Evolutionary conservation across 2,329 filamentous ascomycete species (phyloP), one percentile per base, ranked within the genome.

Genomic region (Elsinoe fawcettii): DNA sequence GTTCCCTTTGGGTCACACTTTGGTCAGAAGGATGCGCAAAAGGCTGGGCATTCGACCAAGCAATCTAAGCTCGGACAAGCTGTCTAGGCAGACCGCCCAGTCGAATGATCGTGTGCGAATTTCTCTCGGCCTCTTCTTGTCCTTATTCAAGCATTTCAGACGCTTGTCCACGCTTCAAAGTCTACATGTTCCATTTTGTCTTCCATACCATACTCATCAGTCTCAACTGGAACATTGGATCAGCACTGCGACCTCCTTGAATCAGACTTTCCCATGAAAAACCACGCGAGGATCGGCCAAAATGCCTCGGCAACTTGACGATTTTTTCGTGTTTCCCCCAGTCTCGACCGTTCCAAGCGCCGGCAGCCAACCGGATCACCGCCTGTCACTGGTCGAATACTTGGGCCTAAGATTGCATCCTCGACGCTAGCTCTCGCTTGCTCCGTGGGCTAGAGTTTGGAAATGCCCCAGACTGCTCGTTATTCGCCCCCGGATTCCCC

Each of bases 401-500:
- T 2, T 37, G n/a, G 32, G 14, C 9, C 20, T 27, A 39, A 53
- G 49, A 39, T 36, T 53, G 49, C 30, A 53, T 53, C 49, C 49
- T 53, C 18, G 34, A 53, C 49, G n/a, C 49, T 53, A 53, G 49
- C 32, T 37, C 20, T 53, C 49, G 49, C 49, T 39, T 14, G 5
- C 30, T 11, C 49, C 49, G 49, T 36, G 30, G n/a, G 20, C 32
- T 16, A 37, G 20, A 39, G 49, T 37, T 53, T 36, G 49, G 49
- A 53, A 30, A 23, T 32, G 18, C 49, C 49, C 49, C 49, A 39
- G 32, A 53, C 32, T 53, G 49, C 34, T 25, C 18, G 20, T 11
- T 18, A n/a, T 53, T 36, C 49, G 30, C 30, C 49, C 49, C 49
- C 32, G 32, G 32, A 18, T 53, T 53, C 49, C 49, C 49, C 49